A percentile compares a stretch with the other conserved stretches of the same genome.
These are phyloP conservation scores for Meyerozyma smithsonii DNA, from an alignment of 1,139 yeast genomes.

Conservation along the genomic window DNA sequence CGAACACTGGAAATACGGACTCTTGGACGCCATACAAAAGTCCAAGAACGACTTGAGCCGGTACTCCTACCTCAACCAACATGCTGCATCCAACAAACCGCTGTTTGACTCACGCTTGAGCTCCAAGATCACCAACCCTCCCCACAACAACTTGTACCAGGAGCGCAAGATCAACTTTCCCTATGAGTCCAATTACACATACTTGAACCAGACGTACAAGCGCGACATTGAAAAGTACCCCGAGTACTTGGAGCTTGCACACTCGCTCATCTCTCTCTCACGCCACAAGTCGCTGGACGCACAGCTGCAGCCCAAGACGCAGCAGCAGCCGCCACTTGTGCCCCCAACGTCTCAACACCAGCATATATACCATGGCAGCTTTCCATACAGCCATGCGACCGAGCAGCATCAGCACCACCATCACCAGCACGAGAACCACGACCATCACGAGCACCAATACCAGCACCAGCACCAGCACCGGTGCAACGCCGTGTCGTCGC, in stretches of 20 bases:
- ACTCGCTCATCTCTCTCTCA: conserved; percentile 38
- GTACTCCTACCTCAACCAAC: conserved; percentile 26
- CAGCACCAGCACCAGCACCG: conserved; percentile 1
- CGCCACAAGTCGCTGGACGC: conserved; percentile 8
- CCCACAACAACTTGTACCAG: conserved; percentile 8
- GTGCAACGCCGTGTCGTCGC: background rate
- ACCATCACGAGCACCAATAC: background rate
- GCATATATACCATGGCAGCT: conserved; percentile 1
- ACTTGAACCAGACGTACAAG: conserved; percentile 41
- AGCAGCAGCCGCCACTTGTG: conserved; percentile 2
- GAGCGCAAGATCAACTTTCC: conserved; percentile 48
- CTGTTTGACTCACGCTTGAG: conserved; percentile 39
- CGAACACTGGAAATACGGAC: conserved; percentile 43
- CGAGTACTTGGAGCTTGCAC: conserved; percentile 46
- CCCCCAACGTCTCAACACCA: conserved; percentile 1
- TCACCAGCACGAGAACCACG: conserved; percentile 1
- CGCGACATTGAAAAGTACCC: conserved; percentile 43
- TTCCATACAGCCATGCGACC: background rate
- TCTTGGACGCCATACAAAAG: conserved; percentile 34
- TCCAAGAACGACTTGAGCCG: conserved; percentile 19
- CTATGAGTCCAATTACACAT: conserved; percentile 51
- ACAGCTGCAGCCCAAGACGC: background rate
- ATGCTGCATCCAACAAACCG: conserved; percentile 25
- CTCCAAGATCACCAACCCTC: conserved; percentile 28
- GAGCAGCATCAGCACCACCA: conserved; percentile 1